phyloP scores from a whole-genome alignment of 2,329 filamentous ascomycete species.

The Keithomyces neogunnii region DNA sequence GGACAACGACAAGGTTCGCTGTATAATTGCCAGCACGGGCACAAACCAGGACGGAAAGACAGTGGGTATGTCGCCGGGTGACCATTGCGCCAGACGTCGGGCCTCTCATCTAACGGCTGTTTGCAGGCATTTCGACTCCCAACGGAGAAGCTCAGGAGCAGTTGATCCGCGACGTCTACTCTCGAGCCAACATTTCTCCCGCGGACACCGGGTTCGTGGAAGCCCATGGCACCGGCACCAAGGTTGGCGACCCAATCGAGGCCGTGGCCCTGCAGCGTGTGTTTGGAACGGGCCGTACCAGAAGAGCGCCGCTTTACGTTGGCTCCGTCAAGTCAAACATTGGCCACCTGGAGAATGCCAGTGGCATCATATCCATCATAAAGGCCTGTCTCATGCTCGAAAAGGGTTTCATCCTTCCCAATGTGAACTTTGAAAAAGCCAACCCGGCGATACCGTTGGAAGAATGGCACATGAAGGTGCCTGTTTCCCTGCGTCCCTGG shows the following conservation, averaged over 20 bases:
- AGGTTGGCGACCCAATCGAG: constrained; percentile 46
- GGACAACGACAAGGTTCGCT: constrained; percentile 45
- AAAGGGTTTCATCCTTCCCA: constrained; percentile 16
- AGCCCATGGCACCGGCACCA: constrained; percentile 48
- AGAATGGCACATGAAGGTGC: constrained; percentile 9
- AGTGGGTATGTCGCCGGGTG: constrained; percentile 5
- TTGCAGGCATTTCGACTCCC: constrained; percentile 47
- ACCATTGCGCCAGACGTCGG: too few relatives aligned
- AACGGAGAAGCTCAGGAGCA: constrained; percentile 37
- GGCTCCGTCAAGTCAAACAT: constrained; percentile 22
- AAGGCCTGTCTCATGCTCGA: constrained; percentile 17
- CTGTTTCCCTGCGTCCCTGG: constrained; percentile 3
- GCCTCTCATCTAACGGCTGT: too few relatives aligned
- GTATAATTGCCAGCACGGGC: constrained; percentile 40
- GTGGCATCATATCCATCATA: constrained; percentile 15
- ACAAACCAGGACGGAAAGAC: constrained; percentile 49
- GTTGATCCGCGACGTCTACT: constrained; percentile 30
- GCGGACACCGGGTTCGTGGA: constrained; percentile 28
- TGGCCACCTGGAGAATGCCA: constrained; percentile 14
- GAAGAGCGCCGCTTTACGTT: constrained; percentile 11
- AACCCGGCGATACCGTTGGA: constrained; percentile 15
- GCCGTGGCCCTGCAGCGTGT: constrained; percentile 13
- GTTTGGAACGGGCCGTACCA: not conserved
- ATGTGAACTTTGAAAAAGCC: constrained; percentile 12
- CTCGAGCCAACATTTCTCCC: constrained; percentile 17